phyloP scores from a whole-genome alignment of 106 monocot species.

The Apostasia shenzhenica region DNA sequence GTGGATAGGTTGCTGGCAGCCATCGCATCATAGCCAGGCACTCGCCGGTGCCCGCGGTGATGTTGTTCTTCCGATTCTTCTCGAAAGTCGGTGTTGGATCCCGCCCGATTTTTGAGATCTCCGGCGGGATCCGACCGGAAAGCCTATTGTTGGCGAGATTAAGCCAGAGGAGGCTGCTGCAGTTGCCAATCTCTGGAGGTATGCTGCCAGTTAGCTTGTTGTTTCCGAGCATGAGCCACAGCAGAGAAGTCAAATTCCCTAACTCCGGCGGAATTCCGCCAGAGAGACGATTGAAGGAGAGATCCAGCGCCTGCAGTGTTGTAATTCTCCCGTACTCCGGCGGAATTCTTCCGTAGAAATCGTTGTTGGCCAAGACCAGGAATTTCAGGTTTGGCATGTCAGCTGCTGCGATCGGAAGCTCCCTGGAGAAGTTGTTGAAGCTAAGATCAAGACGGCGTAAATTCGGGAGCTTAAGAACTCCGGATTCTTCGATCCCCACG shows the following conservation, averaged over 20 bases:
- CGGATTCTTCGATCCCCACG: constrained; percentile 49
- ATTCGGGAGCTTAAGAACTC: constrained; percentile 39
- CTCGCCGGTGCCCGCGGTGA: constrained; percentile 43
- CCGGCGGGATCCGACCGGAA: constrained; percentile 46
- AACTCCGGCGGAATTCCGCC: constrained; percentile 52
- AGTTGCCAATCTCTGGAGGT: constrained; percentile 74
- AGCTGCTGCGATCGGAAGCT: constrained; percentile 30
- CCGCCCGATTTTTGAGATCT: constrained; percentile 43
- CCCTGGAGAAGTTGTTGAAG: constrained; percentile 61
- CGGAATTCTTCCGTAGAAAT: constrained; percentile 59
- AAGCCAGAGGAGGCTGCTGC: constrained; percentile 72
- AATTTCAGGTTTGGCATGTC: constrained; percentile 39
- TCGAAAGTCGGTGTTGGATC: constrained; percentile 59
- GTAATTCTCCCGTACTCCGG: constrained; percentile 33
- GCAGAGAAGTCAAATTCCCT: constrained; percentile 59
- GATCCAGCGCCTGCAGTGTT: constrained; percentile 55
- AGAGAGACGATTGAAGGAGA: constrained; percentile 59
- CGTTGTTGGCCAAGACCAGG: constrained; percentile 51
- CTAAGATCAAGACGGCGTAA: constrained; percentile 51
- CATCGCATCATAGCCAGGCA: constrained; percentile 67
- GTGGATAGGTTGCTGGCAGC: constrained; percentile 72
- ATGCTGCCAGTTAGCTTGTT: constrained; percentile 60
- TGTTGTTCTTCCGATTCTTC: constrained; percentile 19
- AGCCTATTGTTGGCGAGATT: constrained; percentile 69
- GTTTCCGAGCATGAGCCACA: constrained; percentile 73